A percentile compares a stretch with the other conserved stretches of the same genome.
These are phyloP conservation scores for Kwoniella europaea DNA, from an alignment of 768 basidiomycete species.

Conservation along the genomic window DNA sequence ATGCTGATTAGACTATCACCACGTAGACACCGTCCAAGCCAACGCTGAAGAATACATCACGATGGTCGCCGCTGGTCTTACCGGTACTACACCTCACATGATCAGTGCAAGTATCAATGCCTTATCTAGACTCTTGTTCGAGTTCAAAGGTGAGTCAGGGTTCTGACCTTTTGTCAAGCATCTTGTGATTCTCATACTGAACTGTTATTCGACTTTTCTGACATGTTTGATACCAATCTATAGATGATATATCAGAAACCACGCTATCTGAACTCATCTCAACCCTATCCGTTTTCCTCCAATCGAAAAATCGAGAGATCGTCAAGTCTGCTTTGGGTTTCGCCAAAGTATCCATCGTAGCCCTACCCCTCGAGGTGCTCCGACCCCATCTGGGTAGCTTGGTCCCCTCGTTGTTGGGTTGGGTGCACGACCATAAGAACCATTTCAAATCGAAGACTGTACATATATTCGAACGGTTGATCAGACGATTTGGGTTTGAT, in stretches of 20 bases:
- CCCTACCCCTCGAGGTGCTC: conserved; percentile 72
- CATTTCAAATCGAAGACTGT: conserved; percentile 97
- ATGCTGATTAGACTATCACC: conserved; percentile 60
- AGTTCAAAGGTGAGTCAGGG: conserved; percentile 77
- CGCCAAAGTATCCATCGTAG: conserved; percentile 88
- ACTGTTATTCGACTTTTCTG: not conserved
- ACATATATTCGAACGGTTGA: conserved; percentile 94
- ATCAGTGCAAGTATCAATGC: conserved; percentile 96
- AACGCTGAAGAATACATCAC: conserved; percentile 90
- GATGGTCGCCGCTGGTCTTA: conserved; percentile 93
- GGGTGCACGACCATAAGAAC: conserved; percentile 98
- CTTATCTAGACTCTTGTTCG: conserved; percentile 89
- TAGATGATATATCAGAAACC: conserved; percentile 70
- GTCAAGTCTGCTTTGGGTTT: conserved; percentile 96
- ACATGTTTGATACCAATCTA: too few relatives aligned
- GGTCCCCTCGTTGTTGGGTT: conserved; percentile 81
- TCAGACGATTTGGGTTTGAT: conserved; percentile 86
- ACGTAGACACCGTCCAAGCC: conserved; percentile 59
- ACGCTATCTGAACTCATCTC: conserved; percentile 84
- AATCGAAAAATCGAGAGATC: conserved; percentile 92
- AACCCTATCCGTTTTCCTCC: conserved; percentile 84
- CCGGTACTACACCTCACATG: conserved; percentile 94
- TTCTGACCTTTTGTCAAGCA: not conserved
- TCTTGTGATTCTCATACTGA: not conserved
- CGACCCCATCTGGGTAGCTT: conserved; percentile 76